phyloP scores from a whole-genome alignment of 1,284 basidiomycete genomes.

The Cryptococcus hybrid region DNA sequence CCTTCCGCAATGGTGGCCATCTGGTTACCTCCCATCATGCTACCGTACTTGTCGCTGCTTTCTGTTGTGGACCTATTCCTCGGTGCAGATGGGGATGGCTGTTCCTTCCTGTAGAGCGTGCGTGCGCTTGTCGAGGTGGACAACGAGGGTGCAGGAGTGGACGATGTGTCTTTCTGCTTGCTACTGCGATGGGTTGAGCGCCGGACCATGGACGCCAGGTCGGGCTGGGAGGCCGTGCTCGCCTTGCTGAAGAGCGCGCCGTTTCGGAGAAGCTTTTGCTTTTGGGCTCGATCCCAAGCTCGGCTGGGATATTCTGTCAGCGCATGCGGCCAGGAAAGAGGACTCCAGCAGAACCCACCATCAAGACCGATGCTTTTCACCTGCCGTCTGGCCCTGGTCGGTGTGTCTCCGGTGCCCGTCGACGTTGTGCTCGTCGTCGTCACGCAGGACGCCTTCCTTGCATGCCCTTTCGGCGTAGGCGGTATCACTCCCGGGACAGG shows the following conservation, averaged over 20 bases:
- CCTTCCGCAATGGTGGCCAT: slow-evolving; percentile 34
- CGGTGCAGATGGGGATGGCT: neutral
- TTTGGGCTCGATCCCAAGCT: slow-evolving; percentile 20
- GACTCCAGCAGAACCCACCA: slow-evolving; percentile 23
- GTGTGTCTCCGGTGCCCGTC: slow-evolving; percentile 4
- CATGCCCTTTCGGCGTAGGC: slow-evolving; percentile 25
- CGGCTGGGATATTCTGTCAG: slow-evolving; percentile 17
- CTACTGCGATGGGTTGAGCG: slow-evolving; percentile 65
- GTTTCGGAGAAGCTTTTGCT: slow-evolving; percentile 54
- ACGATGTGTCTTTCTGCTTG: neutral
- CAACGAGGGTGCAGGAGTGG: neutral
- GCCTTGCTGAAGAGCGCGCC: slow-evolving; percentile 82
- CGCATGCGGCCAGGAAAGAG: neutral
- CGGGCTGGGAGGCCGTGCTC: slow-evolving; percentile 82
- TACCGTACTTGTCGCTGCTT: slow-evolving; percentile 12
- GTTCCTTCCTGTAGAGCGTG: neutral
- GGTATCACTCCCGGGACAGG: slow-evolving; percentile 21
- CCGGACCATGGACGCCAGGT: slow-evolving; percentile 75
- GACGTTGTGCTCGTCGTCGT: slow-evolving; percentile 11
- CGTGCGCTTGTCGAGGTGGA: neutral
- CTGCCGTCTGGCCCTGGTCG: slow-evolving; percentile 10
- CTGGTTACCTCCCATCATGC: slow-evolving; percentile 11
- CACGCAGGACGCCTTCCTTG: slow-evolving; percentile 6
- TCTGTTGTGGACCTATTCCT: slow-evolving; percentile 8
- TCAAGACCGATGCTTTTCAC: slow-evolving; percentile 35